phyloP scores from a whole-genome alignment of 768 basidiomycete genomes.

The Crepidotus variabilis region DNA sequence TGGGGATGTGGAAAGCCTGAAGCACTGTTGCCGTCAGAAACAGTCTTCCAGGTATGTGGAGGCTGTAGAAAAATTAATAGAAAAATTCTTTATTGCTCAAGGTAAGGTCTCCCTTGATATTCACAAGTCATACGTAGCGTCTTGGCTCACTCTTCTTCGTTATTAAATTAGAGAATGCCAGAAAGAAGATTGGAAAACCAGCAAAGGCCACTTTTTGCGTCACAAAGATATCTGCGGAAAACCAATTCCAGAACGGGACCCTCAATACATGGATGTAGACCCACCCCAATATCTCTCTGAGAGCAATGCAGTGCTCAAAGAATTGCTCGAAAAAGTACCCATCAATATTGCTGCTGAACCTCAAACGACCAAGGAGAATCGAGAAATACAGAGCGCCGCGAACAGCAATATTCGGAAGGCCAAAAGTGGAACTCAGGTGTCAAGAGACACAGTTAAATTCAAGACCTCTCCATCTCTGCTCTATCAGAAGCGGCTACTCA shows the following conservation, averaged over 20 bases:
- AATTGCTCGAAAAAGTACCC: background rate
- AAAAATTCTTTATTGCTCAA: conserved; percentile 11
- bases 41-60: conserved; percentile 4
- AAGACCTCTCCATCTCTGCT: background rate
- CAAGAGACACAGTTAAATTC: background rate
- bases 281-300: background rate
- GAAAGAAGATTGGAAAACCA: conserved; percentile 18
- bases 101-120: background rate
- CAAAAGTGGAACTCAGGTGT: background rate
- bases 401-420: too few relatives aligned
- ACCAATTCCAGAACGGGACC: background rate
- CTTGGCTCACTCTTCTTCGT: background rate
- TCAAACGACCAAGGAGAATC: too few relatives aligned
- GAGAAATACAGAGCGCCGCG: too few relatives aligned
- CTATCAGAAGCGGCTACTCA: background rate
- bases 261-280: background rate
- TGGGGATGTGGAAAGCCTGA: background rate
- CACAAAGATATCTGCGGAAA: conserved; percentile 18
- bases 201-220: conserved; percentile 4
- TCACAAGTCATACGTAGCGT: background rate
- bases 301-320: background rate
- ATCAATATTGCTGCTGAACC: too few relatives aligned
- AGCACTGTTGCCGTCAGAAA: background rate
- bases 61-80: conserved; percentile 9
- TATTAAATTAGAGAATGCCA: conserved; percentile 21